Conservation (phyloP, 148 eudicot genomes). For the Rhododendron ferrugineum region DNA sequence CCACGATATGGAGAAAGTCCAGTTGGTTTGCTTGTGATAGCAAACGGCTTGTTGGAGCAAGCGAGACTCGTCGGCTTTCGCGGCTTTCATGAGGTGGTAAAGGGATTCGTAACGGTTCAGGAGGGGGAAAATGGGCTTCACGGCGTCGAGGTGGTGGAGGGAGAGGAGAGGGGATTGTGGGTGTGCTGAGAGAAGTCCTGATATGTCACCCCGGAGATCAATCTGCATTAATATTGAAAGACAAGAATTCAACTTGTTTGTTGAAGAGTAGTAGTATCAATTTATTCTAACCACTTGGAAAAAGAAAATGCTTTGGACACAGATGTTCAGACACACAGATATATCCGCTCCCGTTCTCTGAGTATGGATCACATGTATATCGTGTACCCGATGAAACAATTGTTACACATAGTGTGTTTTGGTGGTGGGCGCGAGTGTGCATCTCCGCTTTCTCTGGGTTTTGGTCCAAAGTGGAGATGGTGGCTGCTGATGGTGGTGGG, state of each 20-base stretch:
- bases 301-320: background rate
- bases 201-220: constrained; percentile 44
- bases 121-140: constrained; percentile 49
- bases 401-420: background rate
- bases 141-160: constrained; percentile 51
- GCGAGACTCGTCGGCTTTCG: constrained; percentile 31
- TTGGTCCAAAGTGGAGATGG: too few relatives aligned
- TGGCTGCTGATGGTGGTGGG: too few relatives aligned
- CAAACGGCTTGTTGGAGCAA: constrained; percentile 63
- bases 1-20: constrained; percentile 62
- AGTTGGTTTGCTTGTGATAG: constrained; percentile 31
- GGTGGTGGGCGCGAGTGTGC: too few relatives aligned
- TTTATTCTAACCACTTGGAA: background rate
- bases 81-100: constrained; percentile 48
- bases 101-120: constrained; percentile 37
- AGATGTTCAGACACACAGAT: background rate
- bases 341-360: background rate
- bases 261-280: background rate
- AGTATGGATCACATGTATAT: too few relatives aligned
- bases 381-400: background rate
- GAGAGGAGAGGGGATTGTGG: constrained; percentile 46
- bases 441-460: too few relatives aligned
- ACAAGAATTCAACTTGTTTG: background rate
- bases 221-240: constrained; percentile 21
- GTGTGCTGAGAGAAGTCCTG: constrained; percentile 49